Evolutionary conservation across 177 flowering plant species (phyloP).

Genomic region (Vitis hybrid): DNA sequence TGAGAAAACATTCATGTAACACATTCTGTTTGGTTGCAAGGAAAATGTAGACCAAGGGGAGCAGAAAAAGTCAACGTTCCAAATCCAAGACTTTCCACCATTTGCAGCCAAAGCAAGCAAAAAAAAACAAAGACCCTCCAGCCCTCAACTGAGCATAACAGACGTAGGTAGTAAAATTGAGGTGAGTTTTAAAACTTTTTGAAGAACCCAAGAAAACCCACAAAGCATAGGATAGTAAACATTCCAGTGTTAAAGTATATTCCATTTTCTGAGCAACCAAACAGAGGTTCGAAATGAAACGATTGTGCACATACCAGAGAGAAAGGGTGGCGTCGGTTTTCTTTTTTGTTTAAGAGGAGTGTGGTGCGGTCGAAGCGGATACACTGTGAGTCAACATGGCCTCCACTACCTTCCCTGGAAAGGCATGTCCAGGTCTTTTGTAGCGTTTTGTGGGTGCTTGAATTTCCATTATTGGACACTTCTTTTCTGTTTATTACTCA

Average conservation of each 20-base stretch:
- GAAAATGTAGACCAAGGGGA: not conserved
- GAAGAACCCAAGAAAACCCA: too few relatives aligned
- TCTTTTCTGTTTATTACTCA: not conserved
- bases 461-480: constrained; percentile 14
- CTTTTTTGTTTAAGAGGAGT: not conserved
- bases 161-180: too few relatives aligned
- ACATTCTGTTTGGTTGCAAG: not conserved
- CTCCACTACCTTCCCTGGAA: constrained; percentile 16
- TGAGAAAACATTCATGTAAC: not conserved
- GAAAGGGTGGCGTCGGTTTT: not conserved
- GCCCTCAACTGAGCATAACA: too few relatives aligned
- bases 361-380: constrained; percentile 21
- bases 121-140: too few relatives aligned
- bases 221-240: too few relatives aligned
- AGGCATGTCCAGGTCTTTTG: constrained; percentile 28
- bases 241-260: too few relatives aligned
- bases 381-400: constrained; percentile 29
- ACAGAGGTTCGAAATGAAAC: not conserved
- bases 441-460: constrained; percentile 18
- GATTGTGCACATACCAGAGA: constrained; percentile 4
- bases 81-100: too few relatives aligned
- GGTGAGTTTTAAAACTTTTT: too few relatives aligned
- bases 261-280: constrained; percentile 8
- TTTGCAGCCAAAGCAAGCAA: too few relatives aligned
- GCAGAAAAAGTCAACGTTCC: too few relatives aligned